These are phyloP conservation scores for Penicillium crustosum DNA, from an alignment of 2,329 filamentous ascomycete species.

Conservation along the genomic window DNA sequence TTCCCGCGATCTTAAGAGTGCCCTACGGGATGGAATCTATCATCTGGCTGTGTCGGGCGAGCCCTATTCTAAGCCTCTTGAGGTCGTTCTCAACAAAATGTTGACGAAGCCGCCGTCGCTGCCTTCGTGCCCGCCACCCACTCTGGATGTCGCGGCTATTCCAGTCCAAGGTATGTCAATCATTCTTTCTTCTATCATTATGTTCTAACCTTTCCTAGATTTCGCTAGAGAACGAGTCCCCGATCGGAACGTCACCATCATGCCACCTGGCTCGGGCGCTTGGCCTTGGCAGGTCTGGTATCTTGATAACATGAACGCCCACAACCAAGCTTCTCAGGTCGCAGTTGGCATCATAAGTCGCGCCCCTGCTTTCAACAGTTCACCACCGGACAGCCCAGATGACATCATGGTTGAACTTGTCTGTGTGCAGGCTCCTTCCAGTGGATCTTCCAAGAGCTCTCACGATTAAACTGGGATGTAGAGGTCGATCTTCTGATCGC, in stretches of 20 bases:
- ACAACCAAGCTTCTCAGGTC: conserved; percentile 37
- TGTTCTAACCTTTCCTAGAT: conserved; percentile 24
- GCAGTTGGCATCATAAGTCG: conserved; percentile 41
- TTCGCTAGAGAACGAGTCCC: conserved; percentile 35
- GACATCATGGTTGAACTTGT: conserved; percentile 40
- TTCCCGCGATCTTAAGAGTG: conserved; percentile 32
- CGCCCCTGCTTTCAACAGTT: conserved; percentile 29
- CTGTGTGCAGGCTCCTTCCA: conserved; percentile 38
- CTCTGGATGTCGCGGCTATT: conserved; percentile 36
- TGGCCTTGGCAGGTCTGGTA: conserved; percentile 41
- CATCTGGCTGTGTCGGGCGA: conserved; percentile 27
- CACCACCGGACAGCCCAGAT: conserved; percentile 24
- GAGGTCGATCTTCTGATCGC: conserved; percentile 5
- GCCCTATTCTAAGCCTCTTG: conserved; percentile 32
- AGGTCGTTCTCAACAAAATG: conserved; percentile 32
- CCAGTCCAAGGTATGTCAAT: conserved; percentile 35
- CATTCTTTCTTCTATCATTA: neutral
- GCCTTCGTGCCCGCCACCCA: conserved; percentile 30
- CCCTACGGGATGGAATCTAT: conserved; percentile 31
- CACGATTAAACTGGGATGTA: conserved; percentile 14
- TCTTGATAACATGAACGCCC: conserved; percentile 34
- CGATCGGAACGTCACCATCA: conserved; percentile 27
- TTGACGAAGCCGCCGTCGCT: conserved; percentile 23
- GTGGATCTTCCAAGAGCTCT: conserved; percentile 19
- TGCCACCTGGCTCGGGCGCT: conserved; percentile 30